Evolutionary conservation across 2,329 filamentous ascomycete genomes (phyloP), one percentile per base, ranked within the genome.

Genomic region (Nannizziopsis barbatae): DNA sequence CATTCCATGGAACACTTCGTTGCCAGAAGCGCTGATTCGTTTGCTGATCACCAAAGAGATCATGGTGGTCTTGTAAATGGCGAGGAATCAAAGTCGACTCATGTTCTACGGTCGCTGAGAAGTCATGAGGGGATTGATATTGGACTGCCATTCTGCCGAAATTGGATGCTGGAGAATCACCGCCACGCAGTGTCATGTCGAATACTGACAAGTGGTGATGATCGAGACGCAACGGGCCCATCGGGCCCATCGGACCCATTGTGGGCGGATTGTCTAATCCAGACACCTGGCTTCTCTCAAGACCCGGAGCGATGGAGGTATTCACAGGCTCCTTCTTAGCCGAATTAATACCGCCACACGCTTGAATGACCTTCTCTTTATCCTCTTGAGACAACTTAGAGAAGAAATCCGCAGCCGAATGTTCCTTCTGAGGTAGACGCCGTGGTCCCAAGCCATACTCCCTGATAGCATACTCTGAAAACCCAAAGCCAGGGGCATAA

Each of bases 11-110:
- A 10, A 65, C 65, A 52, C 53, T 55, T 30, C 68, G 60, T 50
- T 68, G 64, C 67, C 67, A 67, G 60, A 70, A 64, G 39, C 69
- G 63, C 37, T 67, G 64, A 55, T 68, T 66, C 51, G 68, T 64
- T 56, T 69, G 67, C 53, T 71, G 64, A 53, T 68, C 65, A 18
- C 66, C 61, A 54, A 71, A 70, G 18, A 71, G 59, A 56, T 70
- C 62, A 55, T 69, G 61, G 51, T 69, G 65, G 55, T 71, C 66
- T 14, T 66, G 62, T 14, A 60, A 44, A 32, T 58, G 56, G 38
- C 58, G 53, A 7, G 58, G 56, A 12, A 57, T 48, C 42, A 58
- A 48, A 17, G 53, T 53, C 6, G 55, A 54, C 35, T 60, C 58
- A 14, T 58, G 55, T 15, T 60, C 59, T 12, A 62, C 62, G 45